Evolutionary conservation across 352 stramenopile species (phyloP).

Genomic region (Phytophthora megakarya): DNA sequence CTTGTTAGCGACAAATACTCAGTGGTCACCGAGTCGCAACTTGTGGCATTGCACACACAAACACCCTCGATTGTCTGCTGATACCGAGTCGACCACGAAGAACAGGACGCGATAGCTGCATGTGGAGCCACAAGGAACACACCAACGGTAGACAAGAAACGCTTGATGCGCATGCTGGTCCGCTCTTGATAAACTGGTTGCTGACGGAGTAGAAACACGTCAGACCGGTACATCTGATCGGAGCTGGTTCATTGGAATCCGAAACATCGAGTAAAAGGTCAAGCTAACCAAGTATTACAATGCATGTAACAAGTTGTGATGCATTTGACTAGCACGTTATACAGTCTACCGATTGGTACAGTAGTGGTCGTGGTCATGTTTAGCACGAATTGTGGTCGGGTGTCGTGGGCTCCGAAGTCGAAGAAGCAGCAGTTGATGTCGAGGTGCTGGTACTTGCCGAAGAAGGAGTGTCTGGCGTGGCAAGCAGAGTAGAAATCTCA

Average conservation of each 20-base stretch:
- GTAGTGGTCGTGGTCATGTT: constrained; percentile 12
- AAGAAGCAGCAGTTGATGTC: constrained; percentile 11
- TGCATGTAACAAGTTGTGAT: neutral
- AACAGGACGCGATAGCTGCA: constrained; percentile 16
- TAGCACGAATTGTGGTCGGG: constrained; percentile 33
- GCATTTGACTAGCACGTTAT: constrained; percentile 3
- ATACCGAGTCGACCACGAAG: constrained; percentile 48
- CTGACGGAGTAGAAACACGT: constrained; percentile 13
- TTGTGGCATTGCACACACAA: constrained; percentile 53
- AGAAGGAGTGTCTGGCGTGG: neutral
- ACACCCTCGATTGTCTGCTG: constrained; percentile 46
- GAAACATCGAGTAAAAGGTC: no score
- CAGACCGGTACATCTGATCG: constrained; percentile 7
- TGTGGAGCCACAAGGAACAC: neutral
- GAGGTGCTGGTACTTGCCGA: constrained; percentile 1
- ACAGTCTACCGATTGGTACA: constrained; percentile 8
- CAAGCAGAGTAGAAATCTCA: constrained; percentile 4
- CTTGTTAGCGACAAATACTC: constrained; percentile 34
- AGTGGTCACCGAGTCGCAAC: constrained; percentile 41
- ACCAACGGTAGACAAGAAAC: neutral
- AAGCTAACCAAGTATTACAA: no score
- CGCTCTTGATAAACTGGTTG: neutral
- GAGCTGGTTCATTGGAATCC: no score
- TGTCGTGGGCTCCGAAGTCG: constrained; percentile 24
- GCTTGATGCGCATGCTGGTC: constrained; percentile 12